Base-by-base conservation (phyloP, 2,329 filamentous ascomycete genomes). In the Xylaria sp. region DNA sequence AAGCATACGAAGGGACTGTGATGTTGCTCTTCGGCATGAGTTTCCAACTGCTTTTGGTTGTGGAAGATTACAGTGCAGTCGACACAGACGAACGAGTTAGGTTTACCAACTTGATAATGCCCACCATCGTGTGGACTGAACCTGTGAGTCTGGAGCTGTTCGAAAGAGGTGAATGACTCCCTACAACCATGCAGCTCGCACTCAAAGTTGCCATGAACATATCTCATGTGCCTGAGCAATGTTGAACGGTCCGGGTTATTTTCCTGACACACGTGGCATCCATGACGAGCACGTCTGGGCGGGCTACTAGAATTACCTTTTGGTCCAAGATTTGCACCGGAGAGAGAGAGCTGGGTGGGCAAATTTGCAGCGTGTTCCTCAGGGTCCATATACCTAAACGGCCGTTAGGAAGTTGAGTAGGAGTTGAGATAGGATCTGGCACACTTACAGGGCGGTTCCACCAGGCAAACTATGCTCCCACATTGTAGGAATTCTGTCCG, bases 1-100 rank as follows among this genome's bases (percentile, higher is more conserved):
- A 34, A 42, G 39, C 66, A 69, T 4, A 22, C 26, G 24, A 61
- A 51, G 8, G 52, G 44, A 1, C 34, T 62, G 20, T 69, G 66
- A 11, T 58, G 52, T 7, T 48, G 21, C 2, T 17, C 4, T 1
- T n/a, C 29, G 4, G 41, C 57, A 47, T 68, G 61, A 0, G 19
- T 0, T 3, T 48, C 16, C 0, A 62, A 53, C 1, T 18, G 4
- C 7, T 0, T 0, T 16, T 20, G 39, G 2, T 0, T 40, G 0
- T 0, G 1, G 7, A 62, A 64, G 18, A 38, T 13, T 22, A 17
- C 6, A 1, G 38, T 40, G 20, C 65, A 66, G 39, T 62, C 50
- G 7, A 40, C 39, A 38, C 63, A 66, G n/a, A 48, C 19, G 38
- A 49, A 26, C 19, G 40, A 21, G 20, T 8, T 22, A 34, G 9